Evolutionary conservation across 164 flowering plant genomes (phyloP).

Genomic region (Cinnamomum chago): DNA sequence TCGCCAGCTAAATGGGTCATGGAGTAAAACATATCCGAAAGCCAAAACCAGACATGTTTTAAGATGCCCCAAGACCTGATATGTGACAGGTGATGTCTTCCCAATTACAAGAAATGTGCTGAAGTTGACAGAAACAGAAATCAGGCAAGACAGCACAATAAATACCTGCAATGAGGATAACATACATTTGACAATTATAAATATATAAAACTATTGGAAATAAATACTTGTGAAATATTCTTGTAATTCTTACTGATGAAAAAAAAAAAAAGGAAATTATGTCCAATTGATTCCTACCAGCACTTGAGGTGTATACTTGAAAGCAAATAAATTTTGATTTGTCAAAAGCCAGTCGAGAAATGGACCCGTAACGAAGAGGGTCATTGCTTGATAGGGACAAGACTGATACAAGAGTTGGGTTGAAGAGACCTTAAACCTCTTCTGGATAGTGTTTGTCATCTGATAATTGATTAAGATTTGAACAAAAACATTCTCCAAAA

Average conservation of each 20-base stretch:
- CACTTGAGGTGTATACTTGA: constrained; percentile 84
- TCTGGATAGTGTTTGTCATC: constrained; percentile 98
- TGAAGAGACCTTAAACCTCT: constrained; percentile 89
- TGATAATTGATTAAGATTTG: constrained; percentile 47
- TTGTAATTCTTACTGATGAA: too few relatives aligned
- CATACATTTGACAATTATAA: neutral
- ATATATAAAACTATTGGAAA: neutral
- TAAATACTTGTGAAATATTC: too few relatives aligned
- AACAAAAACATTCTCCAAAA: constrained; percentile 16
- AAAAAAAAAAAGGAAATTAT: neutral
- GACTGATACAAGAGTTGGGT: constrained; percentile 96
- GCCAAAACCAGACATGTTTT: constrained; percentile 92
- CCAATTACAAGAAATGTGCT: constrained; percentile 98
- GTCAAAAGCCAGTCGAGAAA: constrained; percentile 85
- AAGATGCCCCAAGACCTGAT: constrained; percentile 94
- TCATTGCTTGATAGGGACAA: constrained; percentile 81
- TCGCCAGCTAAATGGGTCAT: constrained; percentile 85
- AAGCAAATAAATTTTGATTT: constrained; percentile 74
- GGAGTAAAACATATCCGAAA: constrained; percentile 85
- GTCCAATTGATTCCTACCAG: constrained; percentile 50
- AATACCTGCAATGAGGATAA: constrained; percentile 59
- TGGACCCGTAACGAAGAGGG: constrained; percentile 75
- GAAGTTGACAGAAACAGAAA: constrained; percentile 92
- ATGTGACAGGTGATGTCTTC: constrained; percentile 96
- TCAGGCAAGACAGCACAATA: constrained; percentile 90